Percentiles rank a stretch among this genome's conserved stretches.
These are phyloP conservation scores for Podaxis mareebaensis DNA, from an alignment of 768 basidiomycete genomes.

Conservation along the genomic window DNA sequence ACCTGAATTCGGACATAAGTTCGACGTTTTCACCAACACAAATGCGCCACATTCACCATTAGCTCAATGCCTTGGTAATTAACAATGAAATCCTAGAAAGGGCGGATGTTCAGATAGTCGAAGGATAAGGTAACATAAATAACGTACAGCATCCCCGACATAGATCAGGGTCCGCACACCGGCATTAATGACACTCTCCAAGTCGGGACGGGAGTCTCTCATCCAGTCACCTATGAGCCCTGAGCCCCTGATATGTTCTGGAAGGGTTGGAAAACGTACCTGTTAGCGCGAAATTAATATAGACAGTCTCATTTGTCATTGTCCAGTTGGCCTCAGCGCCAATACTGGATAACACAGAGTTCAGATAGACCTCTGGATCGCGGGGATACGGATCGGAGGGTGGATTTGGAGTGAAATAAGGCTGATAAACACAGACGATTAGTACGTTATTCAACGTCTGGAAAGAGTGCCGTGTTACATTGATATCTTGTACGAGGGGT, in stretches of 20 bases:
- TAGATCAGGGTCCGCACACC: slow-evolving; percentile 55
- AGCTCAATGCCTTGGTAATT: slow-evolving; percentile 58
- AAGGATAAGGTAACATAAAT: background rate
- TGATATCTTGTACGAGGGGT: slow-evolving; percentile 53
- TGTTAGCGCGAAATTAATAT: slow-evolving; percentile 40
- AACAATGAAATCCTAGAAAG: slow-evolving; percentile 46
- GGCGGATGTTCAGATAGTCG: background rate
- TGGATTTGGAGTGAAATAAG: slow-evolving; percentile 46
- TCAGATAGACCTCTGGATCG: slow-evolving; percentile 32
- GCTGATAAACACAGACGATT: slow-evolving; percentile 21
- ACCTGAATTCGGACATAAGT: background rate
- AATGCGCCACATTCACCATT: slow-evolving; percentile 38
- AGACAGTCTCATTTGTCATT: slow-evolving; percentile 40
- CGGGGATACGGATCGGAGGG: slow-evolving; percentile 53
- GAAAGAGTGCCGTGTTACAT: slow-evolving; percentile 32
- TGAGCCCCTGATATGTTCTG: background rate
- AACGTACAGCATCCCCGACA: slow-evolving; percentile 55
- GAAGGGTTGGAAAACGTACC: background rate
- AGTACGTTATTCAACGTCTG: slow-evolving; percentile 10
- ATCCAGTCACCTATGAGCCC: slow-evolving; percentile 57
- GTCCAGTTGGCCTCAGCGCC: slow-evolving; percentile 47
- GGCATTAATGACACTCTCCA: slow-evolving; percentile 59
- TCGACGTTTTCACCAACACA: background rate
- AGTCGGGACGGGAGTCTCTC: slow-evolving; percentile 44
- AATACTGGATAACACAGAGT: slow-evolving; percentile 33